Evolutionary conservation across 495 filamentous ascomycete genomes (phyloP).

Genomic region (Xylona heveae): DNA sequence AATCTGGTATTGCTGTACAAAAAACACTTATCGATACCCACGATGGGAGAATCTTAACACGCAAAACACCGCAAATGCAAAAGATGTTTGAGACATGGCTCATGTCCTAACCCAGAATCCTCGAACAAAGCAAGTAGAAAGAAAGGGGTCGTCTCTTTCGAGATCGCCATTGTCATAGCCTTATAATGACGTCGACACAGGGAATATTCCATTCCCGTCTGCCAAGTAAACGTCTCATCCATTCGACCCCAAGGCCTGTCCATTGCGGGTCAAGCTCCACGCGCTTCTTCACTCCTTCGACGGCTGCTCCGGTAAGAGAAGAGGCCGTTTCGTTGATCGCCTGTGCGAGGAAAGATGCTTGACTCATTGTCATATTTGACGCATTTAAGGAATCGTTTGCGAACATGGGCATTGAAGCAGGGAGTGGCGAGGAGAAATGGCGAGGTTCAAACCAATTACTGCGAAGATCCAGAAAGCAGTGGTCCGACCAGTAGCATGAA

Average conservation of each 20-base stretch:
- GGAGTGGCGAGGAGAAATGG: constrained; percentile 16
- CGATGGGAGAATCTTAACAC: no score
- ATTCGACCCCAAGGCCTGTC: constrained; percentile 66
- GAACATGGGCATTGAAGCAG: constrained; percentile 8
- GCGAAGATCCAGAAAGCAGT: constrained; percentile 68
- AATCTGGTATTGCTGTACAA: no score
- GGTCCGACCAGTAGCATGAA: constrained; percentile 79
- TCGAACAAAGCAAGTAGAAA: no score
- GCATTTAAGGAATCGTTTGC: constrained; percentile 8
- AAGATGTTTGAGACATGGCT: no score
- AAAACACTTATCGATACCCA: no score
- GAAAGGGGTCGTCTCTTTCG: no score
- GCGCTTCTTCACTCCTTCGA: constrained; percentile 36
- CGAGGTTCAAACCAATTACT: constrained; percentile 68
- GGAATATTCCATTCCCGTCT: constrained; percentile 63
- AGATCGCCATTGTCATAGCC: no score
- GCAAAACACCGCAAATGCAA: no score
- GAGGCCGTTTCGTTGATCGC: constrained; percentile 45
- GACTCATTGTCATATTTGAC: constrained; percentile 15
- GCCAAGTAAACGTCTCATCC: constrained; percentile 56
- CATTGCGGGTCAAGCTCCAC: constrained; percentile 31
- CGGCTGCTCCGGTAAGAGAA: constrained; percentile 39
- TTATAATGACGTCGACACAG: constrained; percentile 62
- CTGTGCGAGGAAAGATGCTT: constrained; percentile 32
- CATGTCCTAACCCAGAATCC: no score